Base-by-base conservation (phyloP, 768 basidiomycete species). In the Tylopilus felleus region DNA sequence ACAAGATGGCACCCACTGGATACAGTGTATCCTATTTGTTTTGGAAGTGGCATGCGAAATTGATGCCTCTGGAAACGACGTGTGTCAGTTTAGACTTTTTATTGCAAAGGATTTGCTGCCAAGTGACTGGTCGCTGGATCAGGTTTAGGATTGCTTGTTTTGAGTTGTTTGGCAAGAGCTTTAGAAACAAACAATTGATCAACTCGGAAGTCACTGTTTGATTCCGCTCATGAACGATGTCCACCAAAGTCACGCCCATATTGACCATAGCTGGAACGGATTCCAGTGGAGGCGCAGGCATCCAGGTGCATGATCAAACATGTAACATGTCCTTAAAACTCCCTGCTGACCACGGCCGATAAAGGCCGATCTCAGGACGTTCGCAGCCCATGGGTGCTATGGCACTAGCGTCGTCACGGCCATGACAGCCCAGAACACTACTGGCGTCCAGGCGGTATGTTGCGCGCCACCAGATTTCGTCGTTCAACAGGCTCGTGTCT, bases 371-470 rank as follows among this genome's bases (percentile, higher is more conserved):
- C 74, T 96, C 27, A 92, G 88, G 70, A 87, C 92, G 1, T 88
- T 93, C 60, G 83, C 89, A 5, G 85, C 90, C 0, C 79, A 85
- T 27, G 78, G 77, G 27, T 89, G 88, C 63, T 95, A 91, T 63
- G 93, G 90, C 14, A 77, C 87, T 14, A 88, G 85, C 56, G 91
- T 83, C 8, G 71, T 95, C 49, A 95, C 94, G 1, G 94, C 91
- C 0, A 66, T 96, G 43, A 93, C 90, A 0, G 90, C 93, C 0
- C 94, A 97, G 67, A 97, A 95, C 68, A 95, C 93, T 0, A 77
- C 69, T 4, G 93, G 90, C 4, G 93, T 97, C 0, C 84, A 90
- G 55, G 86, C 73, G 0, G 78, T 96, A 0, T 82, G 88, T 53
- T 76, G 84, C 3, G 67, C 80, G 9, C 85, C 89, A 0, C 78